Conservation (phyloP, 129 eudicot species). For the Dittrichia graveolens region DNA sequence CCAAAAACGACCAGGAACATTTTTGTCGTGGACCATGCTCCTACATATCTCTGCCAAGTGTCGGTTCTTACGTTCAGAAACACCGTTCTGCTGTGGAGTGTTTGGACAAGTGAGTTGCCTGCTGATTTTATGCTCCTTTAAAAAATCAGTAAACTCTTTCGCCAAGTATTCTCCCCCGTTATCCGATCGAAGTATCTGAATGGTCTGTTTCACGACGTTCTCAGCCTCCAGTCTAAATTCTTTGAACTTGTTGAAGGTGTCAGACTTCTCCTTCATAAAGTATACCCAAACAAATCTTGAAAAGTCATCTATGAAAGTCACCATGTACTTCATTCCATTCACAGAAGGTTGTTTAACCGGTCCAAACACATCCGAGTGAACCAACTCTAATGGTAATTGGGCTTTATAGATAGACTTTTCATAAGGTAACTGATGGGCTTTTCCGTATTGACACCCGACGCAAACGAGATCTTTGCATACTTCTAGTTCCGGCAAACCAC, state of each 20-base stretch:
- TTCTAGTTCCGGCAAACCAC: not conserved
- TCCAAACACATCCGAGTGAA: too few relatives aligned
- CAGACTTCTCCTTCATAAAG: constrained; percentile 8
- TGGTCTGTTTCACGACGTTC: not conserved
- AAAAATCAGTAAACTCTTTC: not conserved
- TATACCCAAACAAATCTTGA: constrained; percentile 15
- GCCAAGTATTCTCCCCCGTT: too few relatives aligned
- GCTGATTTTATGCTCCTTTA: too few relatives aligned
- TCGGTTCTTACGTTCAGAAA: not conserved
- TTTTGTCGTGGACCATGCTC: not conserved
- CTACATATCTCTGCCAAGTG: not conserved
- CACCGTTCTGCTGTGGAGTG: constrained; percentile 14
- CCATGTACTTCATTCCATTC: too few relatives aligned
- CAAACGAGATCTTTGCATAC: too few relatives aligned
- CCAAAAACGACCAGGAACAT: too few relatives aligned
- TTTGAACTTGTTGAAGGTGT: constrained; percentile 3
- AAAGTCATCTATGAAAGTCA: too few relatives aligned
- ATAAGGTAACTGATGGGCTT: too few relatives aligned
- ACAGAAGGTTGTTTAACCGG: too few relatives aligned
- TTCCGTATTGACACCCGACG: too few relatives aligned
- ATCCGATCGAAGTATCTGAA: not conserved
- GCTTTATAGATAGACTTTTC: too few relatives aligned
- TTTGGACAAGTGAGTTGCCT: constrained; percentile 8
- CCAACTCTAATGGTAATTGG: too few relatives aligned
- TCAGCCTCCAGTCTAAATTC: constrained; percentile 8